A percentile compares a stretch with the other conserved stretches of the same genome.
Conservation (phyloP, 345 rosid species). For the Camelina hispida region DNA sequence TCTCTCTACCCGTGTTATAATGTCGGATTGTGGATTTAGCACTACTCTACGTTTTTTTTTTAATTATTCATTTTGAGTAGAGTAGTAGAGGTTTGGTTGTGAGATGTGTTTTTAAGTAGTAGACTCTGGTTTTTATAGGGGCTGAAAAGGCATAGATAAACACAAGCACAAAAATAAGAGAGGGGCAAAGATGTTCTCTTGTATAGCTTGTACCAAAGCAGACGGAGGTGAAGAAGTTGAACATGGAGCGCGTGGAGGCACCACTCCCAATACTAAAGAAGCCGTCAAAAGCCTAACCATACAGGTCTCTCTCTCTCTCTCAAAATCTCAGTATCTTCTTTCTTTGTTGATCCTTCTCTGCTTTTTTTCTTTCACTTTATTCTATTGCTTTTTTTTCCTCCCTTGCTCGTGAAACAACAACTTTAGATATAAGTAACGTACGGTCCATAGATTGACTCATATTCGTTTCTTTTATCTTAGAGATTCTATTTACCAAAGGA, state of each 20-base stretch:
- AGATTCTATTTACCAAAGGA: not conserved
- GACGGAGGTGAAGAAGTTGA: constrained; percentile 80
- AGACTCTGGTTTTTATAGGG: constrained; percentile 34
- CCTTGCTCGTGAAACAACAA: constrained; percentile 48
- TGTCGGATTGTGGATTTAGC: constrained; percentile 27
- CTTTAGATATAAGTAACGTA: constrained; percentile 27
- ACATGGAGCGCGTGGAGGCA: constrained; percentile 71
- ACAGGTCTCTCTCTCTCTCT: constrained; percentile 60
- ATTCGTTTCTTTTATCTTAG: constrained; percentile 29
- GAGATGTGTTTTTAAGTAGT: constrained; percentile 5
- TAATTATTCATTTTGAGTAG: constrained; percentile 3
- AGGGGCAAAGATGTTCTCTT: constrained; percentile 72
- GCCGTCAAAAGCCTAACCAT: constrained; percentile 99
- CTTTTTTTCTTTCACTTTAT: constrained; percentile 28
- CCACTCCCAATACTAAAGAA: constrained; percentile 85
- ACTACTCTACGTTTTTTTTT: not conserved
- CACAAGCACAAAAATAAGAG: not conserved
- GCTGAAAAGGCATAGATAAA: constrained; percentile 24
- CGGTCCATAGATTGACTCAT: constrained; percentile 16
- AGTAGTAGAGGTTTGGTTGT: constrained; percentile 27
- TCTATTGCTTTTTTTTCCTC: constrained; percentile 24
- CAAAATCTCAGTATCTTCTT: constrained; percentile 27
- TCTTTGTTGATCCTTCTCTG: constrained; percentile 22
- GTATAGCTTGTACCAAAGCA: constrained; percentile 95
- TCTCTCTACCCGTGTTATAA: constrained; percentile 23